Conservation (phyloP, 2,329 filamentous ascomycete species). For the Gnomoniopsis sp. region DNA sequence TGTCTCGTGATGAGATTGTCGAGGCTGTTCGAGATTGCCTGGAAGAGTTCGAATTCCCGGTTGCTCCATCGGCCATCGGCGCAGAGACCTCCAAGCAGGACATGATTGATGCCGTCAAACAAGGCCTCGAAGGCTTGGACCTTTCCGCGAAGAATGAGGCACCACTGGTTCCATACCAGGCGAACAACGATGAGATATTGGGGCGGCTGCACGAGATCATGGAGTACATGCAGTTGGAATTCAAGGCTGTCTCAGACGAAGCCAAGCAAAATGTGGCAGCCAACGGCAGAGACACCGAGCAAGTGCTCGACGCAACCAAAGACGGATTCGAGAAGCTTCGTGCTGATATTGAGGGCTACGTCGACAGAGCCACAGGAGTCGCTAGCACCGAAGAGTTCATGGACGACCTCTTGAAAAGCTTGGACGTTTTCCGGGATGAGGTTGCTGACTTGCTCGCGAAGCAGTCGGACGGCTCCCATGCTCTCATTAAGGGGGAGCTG, state of each 20-base stretch:
- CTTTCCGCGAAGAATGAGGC: conserved; percentile 15
- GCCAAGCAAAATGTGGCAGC: conserved; percentile 76
- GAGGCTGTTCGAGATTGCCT: conserved; percentile 81
- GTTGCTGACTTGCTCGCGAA: conserved; percentile 59
- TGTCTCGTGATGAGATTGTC: conserved; percentile 80
- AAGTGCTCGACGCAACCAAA: conserved; percentile 82
- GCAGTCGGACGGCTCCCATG: conserved; percentile 50
- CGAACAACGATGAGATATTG: conserved; percentile 47
- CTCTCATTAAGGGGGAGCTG: conserved; percentile 77
- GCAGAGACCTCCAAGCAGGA: conserved; percentile 58
- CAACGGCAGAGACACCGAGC: conserved; percentile 78
- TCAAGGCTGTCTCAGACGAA: conserved; percentile 58
- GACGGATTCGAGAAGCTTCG: conserved; percentile 82
- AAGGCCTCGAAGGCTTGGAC: conserved; percentile 31
- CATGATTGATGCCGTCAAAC: conserved; percentile 60
- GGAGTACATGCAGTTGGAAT: conserved; percentile 56
- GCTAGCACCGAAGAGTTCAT: conserved; percentile 76
- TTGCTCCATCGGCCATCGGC: conserved; percentile 52
- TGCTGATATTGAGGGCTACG: conserved; percentile 75
- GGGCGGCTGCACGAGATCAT: conserved; percentile 63
- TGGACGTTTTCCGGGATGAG: conserved; percentile 66
- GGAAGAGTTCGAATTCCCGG: conserved; percentile 76
- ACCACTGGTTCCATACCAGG: conserved; percentile 23
- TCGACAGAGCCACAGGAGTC: conserved; percentile 67
- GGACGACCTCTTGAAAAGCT: conserved; percentile 60